Conservation (phyloP, 345 rosid species). For the Eutrema heterophyllum region DNA sequence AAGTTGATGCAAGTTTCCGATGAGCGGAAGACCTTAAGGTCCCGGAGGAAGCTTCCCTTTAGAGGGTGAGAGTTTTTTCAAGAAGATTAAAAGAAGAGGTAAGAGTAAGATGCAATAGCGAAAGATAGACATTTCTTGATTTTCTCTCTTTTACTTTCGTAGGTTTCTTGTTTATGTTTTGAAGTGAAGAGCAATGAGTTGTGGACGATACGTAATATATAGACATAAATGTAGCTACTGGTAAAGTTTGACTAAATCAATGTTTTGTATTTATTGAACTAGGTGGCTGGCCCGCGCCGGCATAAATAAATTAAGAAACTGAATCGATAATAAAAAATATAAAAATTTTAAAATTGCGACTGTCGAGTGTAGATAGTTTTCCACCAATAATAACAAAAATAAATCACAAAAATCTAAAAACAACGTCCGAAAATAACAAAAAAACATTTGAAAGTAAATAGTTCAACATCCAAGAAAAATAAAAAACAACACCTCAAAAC, state of each 20-base stretch:
- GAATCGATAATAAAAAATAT: too few species aligned
- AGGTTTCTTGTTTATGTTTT: slow-evolving; percentile 1
- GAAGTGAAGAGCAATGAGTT: slow-evolving; percentile 9
- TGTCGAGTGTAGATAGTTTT: too few species aligned
- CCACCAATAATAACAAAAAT: too few species aligned
- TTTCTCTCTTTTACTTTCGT: background rate
- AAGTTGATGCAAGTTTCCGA: slow-evolving; percentile 45
- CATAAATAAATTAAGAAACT: too few species aligned
- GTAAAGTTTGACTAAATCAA: slow-evolving; percentile 14
- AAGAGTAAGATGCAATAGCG: slow-evolving; percentile 1
- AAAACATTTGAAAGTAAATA: too few species aligned
- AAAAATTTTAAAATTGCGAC: too few species aligned
- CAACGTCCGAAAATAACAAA: too few species aligned
- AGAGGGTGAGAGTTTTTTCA: background rate
- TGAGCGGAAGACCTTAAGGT: slow-evolving; percentile 37
- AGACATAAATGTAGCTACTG: background rate
- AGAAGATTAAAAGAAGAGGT: slow-evolving; percentile 10
- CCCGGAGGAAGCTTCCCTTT: slow-evolving; percentile 34
- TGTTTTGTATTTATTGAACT: background rate
- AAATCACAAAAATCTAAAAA: too few species aligned
- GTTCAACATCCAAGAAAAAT: too few species aligned
- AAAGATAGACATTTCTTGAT: slow-evolving; percentile 10
- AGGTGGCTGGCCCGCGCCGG: too few species aligned
- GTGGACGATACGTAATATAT: slow-evolving; percentile 3
- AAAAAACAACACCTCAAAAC: too few species aligned